Evolutionary conservation across 2,329 filamentous ascomycete genomes (phyloP).

Genomic region (Fonsecaea nubica): DNA sequence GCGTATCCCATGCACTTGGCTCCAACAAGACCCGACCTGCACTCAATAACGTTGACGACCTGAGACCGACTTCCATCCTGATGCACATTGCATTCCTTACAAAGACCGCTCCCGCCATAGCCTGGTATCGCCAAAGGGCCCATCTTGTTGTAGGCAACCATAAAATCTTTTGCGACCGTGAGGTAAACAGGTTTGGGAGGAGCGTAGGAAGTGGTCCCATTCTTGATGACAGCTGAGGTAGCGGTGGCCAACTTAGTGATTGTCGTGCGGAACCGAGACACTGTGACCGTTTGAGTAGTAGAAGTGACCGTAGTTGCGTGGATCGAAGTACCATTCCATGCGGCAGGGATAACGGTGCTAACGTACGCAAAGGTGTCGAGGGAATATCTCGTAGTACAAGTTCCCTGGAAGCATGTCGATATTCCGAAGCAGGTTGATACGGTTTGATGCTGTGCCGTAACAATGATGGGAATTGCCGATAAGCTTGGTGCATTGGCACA

Average conservation of each 20-base stretch:
- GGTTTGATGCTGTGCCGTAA: conserved; percentile 33
- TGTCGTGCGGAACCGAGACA: conserved; percentile 28
- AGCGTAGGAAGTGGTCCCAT: conserved; percentile 21
- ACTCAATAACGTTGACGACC: conserved; percentile 34
- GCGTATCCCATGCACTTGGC: conserved; percentile 28
- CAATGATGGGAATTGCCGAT: conserved; percentile 25
- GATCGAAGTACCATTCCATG: conserved; percentile 24
- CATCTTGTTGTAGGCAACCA: conserved; percentile 35
- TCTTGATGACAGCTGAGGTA: conserved; percentile 18
- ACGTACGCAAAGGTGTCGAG: conserved; percentile 35
- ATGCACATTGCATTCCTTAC: conserved; percentile 29
- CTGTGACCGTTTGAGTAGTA: conserved; percentile 31
- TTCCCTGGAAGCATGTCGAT: conserved; percentile 28
- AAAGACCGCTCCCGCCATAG: conserved; percentile 36
- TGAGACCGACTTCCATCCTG: conserved; percentile 34
- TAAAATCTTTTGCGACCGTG: conserved; percentile 35
- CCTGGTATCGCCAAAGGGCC: conserved; percentile 37
- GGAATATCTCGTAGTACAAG: conserved; percentile 28
- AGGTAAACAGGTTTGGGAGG: conserved; percentile 25
- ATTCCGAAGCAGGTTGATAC: conserved; percentile 32
- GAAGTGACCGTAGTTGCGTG: conserved; percentile 30
- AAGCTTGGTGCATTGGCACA: conserved; percentile 25
- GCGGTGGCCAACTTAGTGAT: conserved; percentile 33
- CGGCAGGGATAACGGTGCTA: conserved; percentile 35
- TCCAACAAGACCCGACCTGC: conserved; percentile 26